phyloP scores from a whole-genome alignment of 2,329 filamentous ascomycete genomes.

The Juglanconis oblonga region DNA sequence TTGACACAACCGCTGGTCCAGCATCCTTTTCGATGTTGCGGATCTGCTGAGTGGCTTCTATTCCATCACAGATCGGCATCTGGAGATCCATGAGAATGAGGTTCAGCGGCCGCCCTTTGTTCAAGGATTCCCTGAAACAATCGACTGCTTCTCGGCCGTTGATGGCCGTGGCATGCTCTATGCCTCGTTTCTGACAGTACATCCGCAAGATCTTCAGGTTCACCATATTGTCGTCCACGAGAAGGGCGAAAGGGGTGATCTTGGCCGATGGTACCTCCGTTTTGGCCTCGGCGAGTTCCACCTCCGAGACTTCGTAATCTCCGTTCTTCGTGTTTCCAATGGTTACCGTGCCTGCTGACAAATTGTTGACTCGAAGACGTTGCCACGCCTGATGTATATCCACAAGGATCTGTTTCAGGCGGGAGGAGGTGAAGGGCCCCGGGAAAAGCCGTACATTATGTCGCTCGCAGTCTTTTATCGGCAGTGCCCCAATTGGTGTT shows the following conservation, averaged over 20 bases:
- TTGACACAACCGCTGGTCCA: background rate
- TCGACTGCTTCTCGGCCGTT: slow-evolving; percentile 44
- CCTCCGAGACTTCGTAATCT: background rate
- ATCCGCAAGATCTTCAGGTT: slow-evolving; percentile 47
- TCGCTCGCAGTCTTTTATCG: background rate
- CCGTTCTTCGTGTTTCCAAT: background rate
- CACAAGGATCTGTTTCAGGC: background rate
- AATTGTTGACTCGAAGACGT: background rate
- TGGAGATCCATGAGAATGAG: slow-evolving; percentile 42
- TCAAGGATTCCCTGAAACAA: slow-evolving; percentile 25
- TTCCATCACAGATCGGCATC: slow-evolving; percentile 41
- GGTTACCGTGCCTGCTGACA: background rate
- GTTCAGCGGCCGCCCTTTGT: slow-evolving; percentile 31
- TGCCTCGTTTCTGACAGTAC: slow-evolving; percentile 41
- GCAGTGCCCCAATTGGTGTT: background rate
- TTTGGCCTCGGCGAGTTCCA: background rate
- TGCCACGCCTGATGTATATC: background rate
- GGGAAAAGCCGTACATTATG: background rate
- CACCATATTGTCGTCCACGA: slow-evolving; percentile 48
- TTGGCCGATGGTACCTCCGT: background rate
- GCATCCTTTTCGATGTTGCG: slow-evolving; percentile 31
- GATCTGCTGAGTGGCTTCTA: slow-evolving; percentile 37
- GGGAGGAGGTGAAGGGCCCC: background rate
- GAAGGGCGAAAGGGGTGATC: slow-evolving; percentile 26
- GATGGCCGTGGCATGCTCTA: slow-evolving; percentile 39